phyloP scores from a whole-genome alignment of 352 stramenopile genomes.

The Pythium aphanidermatum region DNA sequence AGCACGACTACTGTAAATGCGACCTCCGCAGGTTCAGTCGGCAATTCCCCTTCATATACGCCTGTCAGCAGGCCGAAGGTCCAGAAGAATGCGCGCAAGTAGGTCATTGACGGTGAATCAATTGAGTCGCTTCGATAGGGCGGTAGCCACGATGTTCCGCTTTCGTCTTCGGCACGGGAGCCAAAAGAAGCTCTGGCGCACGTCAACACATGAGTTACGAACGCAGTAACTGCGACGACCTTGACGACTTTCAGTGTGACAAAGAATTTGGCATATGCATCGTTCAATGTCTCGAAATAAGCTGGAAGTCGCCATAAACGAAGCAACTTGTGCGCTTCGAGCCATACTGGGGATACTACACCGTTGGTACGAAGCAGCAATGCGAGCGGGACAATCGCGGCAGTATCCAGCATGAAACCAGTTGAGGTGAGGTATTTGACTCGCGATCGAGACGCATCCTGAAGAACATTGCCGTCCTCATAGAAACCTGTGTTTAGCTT shows the following conservation, averaged over 20 bases:
- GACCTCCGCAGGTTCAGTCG: conserved; percentile 28
- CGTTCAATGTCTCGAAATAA: conserved; percentile 45
- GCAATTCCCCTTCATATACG: conserved; percentile 41
- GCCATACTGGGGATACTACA: conserved; percentile 13
- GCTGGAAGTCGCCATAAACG: conserved; percentile 32
- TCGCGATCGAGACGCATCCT: conserved; percentile 30
- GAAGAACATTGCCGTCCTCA: conserved; percentile 39
- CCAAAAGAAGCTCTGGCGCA: conserved; percentile 40
- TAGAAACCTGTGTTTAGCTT: conserved; percentile 56
- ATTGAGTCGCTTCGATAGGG: conserved; percentile 4
- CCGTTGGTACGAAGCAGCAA: conserved; percentile 8
- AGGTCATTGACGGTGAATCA: conserved; percentile 3
- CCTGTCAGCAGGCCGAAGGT: conserved; percentile 52
- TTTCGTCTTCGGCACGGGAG: conserved; percentile 1
- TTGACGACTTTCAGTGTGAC: conserved; percentile 44
- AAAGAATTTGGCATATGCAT: conserved; percentile 50
- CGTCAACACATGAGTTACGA: conserved; percentile 45
- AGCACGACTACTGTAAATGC: conserved; percentile 39
- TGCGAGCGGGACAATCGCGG: conserved; percentile 36
- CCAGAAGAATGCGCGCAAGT: conserved; percentile 41
- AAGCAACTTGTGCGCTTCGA: conserved; percentile 52
- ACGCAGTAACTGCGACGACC: conserved; percentile 25
- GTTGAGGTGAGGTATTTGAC: conserved; percentile 34
- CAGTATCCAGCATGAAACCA: conserved; percentile 36
- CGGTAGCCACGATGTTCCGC: conserved; percentile 24